Base-by-base conservation (phyloP, 371 early-diverging fungal genomes). In the Mucor saturninus region DNA sequence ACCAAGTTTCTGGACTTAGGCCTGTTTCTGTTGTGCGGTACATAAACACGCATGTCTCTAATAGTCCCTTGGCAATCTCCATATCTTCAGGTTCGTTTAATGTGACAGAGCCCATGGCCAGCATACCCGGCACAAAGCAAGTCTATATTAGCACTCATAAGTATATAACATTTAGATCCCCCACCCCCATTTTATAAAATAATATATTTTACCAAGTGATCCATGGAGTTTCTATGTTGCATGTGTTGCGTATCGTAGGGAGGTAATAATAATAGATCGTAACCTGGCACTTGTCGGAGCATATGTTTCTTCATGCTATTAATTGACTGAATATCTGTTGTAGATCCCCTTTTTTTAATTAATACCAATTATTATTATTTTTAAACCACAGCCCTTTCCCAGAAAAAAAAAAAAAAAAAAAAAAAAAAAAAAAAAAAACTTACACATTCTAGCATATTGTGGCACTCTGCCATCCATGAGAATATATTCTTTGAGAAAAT, bases 401-500 rank as follows among this genome's bases (percentile, higher is more conserved):
- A 35, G 5, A 1, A 26, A 14, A 30, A 39, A 9, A 15, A 13
- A 8, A 9, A 72, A 9, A 15, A 13, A 8, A 9, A 72, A 11
- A 28, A 39, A 1, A 26, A 14, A 30, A 39, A 1, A 26, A 14
- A 30, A 39, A 9, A 15, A 13, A 8, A 9, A 72, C 83, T 63
- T 88, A 91, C 86, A 83, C 71, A 76, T 79, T 64, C 72, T 68
- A 30, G 67, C 77, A 78, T 81, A 86, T 55, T 75, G 76, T 26
- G 75, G 79, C 46, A 65, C 71, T 55, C 61, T 72, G 63, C 81
- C 89, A 67, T 85, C 82, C 26, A 78, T 64, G 28, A 83, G 58
- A 8, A 92, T 54, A 75, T 88, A 89, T 48, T 89, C 78, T 67
- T 93, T 92, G 14, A 92, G 72, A 58, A 91, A 79, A 63, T 92